Percentiles rank a stretch among this genome's conserved stretches.
Evolutionary conservation across 495 filamentous ascomycete species (phyloP).

Genomic region (Beverwykella pulmonaria): DNA sequence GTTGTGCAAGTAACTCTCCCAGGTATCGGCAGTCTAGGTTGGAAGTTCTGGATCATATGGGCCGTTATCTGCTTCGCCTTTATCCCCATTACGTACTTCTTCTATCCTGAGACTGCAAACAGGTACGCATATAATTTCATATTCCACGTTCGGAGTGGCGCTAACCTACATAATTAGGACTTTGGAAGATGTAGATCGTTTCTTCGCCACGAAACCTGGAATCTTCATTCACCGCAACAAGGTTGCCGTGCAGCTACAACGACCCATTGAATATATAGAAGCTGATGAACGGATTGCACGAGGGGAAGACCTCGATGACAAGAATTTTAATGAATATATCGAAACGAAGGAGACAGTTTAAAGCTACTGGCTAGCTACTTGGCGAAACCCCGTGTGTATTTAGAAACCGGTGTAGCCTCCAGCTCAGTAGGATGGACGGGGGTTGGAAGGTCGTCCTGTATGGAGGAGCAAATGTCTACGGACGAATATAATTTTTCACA

Average conservation of each 20-base stretch:
- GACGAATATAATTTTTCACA: no score
- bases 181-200: constrained; percentile 46
- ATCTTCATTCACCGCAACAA: constrained; percentile 41
- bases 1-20: constrained; percentile 44
- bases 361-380: neutral
- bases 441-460: no score
- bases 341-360: constrained; percentile 32
- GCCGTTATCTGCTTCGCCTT: constrained; percentile 40
- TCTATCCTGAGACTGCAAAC: constrained; percentile 47
- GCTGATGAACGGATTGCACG: constrained; percentile 41
- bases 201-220: constrained; percentile 40
- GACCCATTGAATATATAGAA: constrained; percentile 41
- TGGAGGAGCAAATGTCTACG: no score
- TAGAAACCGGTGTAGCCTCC: no score
- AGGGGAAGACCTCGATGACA: constrained; percentile 24
- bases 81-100: constrained; percentile 43
- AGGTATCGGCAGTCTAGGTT: constrained; percentile 42
- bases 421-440: no score
- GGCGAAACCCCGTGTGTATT: neutral
- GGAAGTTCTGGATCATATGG: constrained; percentile 46
- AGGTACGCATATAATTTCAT: constrained; percentile 3
- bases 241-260: constrained; percentile 37
- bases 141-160: neutral
- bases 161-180: constrained; percentile 14
- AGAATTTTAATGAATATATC: constrained; percentile 14